These are phyloP conservation scores for Fusarium incarnatum DNA, from an alignment of 2,329 filamentous ascomycete genomes.

Conservation along the genomic window DNA sequence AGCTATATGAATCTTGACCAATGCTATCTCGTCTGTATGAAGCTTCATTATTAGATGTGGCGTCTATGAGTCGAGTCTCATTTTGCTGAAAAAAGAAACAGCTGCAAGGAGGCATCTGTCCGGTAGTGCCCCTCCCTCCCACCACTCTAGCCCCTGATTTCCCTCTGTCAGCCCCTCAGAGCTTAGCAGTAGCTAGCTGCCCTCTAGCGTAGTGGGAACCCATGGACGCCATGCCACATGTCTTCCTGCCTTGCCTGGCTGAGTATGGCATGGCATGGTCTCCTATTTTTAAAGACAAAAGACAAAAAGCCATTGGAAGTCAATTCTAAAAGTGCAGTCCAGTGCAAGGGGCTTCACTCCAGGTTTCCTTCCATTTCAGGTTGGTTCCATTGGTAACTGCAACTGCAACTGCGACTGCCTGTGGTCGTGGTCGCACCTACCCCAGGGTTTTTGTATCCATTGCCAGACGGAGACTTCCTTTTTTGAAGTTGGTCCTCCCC, in stretches of 20 bases:
- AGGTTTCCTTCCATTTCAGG: constrained; percentile 2
- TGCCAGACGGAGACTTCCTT: constrained; percentile 33
- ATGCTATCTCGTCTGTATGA: neutral
- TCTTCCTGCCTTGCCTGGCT: constrained; percentile 33
- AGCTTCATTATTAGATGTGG: neutral
- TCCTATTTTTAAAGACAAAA: constrained; percentile 32
- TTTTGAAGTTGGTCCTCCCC: constrained; percentile 32
- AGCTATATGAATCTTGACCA: neutral
- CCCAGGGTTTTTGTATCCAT: constrained; percentile 25
- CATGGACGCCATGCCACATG: constrained; percentile 30
- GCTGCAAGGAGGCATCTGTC: constrained; percentile 15
- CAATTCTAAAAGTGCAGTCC: neutral
- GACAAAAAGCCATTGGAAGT: neutral
- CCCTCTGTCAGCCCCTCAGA: constrained; percentile 17
- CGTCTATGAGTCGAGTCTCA: neutral
- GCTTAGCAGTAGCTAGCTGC: neutral
- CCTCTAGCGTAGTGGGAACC: constrained; percentile 11
- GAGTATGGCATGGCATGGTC: neutral
- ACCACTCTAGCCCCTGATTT: constrained; percentile 11
- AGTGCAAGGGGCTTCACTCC: constrained; percentile 15
- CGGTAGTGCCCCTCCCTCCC: constrained; percentile 3
- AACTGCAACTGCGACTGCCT: neutral
- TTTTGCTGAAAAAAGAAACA: constrained; percentile 12
- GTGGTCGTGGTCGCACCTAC: neutral
- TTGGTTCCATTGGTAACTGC: neutral